Percentiles rank a stretch among this genome's conserved stretches.
phyloP scores from a whole-genome alignment of 2,329 filamentous ascomycete species.

The Paramyrothecium roridum region DNA sequence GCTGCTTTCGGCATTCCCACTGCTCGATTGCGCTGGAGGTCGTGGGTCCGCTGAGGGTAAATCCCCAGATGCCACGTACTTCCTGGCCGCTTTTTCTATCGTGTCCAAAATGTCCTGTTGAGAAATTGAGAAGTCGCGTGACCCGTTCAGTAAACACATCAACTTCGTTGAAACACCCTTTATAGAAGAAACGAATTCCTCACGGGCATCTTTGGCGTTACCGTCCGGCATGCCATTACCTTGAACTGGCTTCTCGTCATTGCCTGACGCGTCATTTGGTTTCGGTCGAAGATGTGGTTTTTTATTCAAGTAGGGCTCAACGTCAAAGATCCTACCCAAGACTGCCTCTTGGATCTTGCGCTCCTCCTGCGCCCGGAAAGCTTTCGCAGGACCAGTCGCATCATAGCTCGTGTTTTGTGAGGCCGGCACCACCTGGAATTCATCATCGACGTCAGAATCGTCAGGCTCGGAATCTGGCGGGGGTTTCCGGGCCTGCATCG shows the following conservation, averaged over 20 bases:
- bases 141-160: slow-evolving; percentile 36
- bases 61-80: slow-evolving; percentile 42
- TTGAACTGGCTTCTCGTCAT: slow-evolving; percentile 7
- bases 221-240: slow-evolving; percentile 15
- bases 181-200: slow-evolving; percentile 29
- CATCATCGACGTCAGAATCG: slow-evolving; percentile 53
- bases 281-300: slow-evolving; percentile 24
- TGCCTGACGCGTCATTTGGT: slow-evolving; percentile 9
- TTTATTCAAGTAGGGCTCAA: slow-evolving; percentile 39
- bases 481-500: slow-evolving; percentile 34
- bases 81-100: slow-evolving; percentile 47
- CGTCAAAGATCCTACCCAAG: slow-evolving; percentile 49
- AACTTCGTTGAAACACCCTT: slow-evolving; percentile 39
- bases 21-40: background rate
- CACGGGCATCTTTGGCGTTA: slow-evolving; percentile 18
- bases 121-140: slow-evolving; percentile 23
- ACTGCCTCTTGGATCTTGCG: slow-evolving; percentile 52
- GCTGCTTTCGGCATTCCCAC: background rate
- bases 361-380: slow-evolving; percentile 48
- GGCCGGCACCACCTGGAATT: slow-evolving; percentile 44
- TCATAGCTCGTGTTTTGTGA: slow-evolving; percentile 29
- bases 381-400: slow-evolving; percentile 38
- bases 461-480: slow-evolving; percentile 37
- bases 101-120: slow-evolving; percentile 47
- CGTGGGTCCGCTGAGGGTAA: slow-evolving; percentile 9